These are phyloP conservation scores for Talaromyces sp. DNA, from an alignment of 2,329 filamentous ascomycete genomes.

Conservation along the genomic window DNA sequence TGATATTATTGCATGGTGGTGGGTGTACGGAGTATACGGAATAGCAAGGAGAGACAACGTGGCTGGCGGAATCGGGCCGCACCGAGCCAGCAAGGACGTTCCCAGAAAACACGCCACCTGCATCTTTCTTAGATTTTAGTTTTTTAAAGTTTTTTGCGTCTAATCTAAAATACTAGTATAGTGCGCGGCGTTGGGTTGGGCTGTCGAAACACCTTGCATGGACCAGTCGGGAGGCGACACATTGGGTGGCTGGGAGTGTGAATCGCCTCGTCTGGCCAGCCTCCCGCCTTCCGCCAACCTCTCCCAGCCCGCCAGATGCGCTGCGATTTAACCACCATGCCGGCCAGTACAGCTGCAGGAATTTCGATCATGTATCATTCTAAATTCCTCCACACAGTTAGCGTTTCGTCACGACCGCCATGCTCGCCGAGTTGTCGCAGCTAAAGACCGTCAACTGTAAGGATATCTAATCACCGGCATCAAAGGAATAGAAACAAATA, in stretches of 20 bases:
- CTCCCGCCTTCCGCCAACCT: slow-evolving; percentile 6
- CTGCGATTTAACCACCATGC: slow-evolving; percentile 2
- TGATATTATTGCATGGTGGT: background rate
- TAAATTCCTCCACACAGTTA: slow-evolving; percentile 15
- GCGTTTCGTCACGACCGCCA: slow-evolving; percentile 18
- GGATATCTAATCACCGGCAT: slow-evolving; percentile 13
- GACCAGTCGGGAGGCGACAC: slow-evolving; percentile 8
- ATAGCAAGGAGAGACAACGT: background rate
- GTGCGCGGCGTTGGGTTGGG: background rate
- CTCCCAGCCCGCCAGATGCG: slow-evolving; percentile 1
- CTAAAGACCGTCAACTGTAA: slow-evolving; percentile 38
- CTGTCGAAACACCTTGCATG: slow-evolving; percentile 7
- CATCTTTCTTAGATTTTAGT: too few relatives aligned
- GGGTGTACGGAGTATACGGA: too few relatives aligned
- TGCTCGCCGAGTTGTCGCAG: slow-evolving; percentile 24
- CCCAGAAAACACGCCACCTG: background rate
- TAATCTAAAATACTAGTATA: background rate
- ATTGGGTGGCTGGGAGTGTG: slow-evolving; percentile 12
- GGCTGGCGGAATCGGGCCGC: slow-evolving; percentile 6
- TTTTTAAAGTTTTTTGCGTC: background rate
- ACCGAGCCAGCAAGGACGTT: background rate
- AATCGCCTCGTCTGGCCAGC: background rate
- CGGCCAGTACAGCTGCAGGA: background rate
- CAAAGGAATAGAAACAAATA: slow-evolving; percentile 15
- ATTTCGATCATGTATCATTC: background rate